Conservation (phyloP, 345 rosid species). For the Lepidium aucheri region DNA sequence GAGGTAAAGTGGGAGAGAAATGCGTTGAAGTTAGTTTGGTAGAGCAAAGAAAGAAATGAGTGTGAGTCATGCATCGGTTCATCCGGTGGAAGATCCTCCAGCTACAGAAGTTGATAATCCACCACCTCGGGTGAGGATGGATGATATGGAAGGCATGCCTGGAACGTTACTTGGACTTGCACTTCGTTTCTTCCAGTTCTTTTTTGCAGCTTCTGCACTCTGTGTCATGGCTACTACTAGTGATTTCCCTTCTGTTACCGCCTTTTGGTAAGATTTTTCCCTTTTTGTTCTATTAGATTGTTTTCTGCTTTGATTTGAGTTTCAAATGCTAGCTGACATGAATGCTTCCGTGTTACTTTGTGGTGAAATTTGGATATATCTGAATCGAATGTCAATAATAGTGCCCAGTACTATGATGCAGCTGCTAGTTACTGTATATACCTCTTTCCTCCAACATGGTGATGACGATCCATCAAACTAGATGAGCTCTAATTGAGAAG, state of each 20-base stretch:
- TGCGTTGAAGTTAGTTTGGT: constrained; percentile 16
- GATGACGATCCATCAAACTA: background rate
- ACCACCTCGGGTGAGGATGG: constrained; percentile 64
- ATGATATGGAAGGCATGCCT: constrained; percentile 76
- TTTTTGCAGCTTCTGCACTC: constrained; percentile 48
- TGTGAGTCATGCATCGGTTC: constrained; percentile 87
- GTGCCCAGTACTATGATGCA: background rate
- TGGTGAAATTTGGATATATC: background rate
- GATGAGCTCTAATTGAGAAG: background rate
- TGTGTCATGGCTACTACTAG: constrained; percentile 66
- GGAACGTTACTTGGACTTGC: constrained; percentile 67
- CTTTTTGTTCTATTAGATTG: background rate
- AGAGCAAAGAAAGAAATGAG: constrained; percentile 48
- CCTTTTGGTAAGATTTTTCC: constrained; percentile 45
- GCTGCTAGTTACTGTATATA: background rate
- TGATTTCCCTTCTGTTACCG: constrained; percentile 66
- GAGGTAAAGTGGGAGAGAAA: background rate
- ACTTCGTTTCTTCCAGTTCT: constrained; percentile 53
- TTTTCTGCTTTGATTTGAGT: background rate
- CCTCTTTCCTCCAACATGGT: background rate
- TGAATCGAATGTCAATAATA: background rate
- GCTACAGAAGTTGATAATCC: constrained; percentile 45
- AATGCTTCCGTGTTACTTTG: background rate
- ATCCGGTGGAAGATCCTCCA: constrained; percentile 70
- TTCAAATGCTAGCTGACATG: background rate